Conservation (phyloP, 2,329 filamentous ascomycete species). For the Fusarium verrucosum region DNA sequence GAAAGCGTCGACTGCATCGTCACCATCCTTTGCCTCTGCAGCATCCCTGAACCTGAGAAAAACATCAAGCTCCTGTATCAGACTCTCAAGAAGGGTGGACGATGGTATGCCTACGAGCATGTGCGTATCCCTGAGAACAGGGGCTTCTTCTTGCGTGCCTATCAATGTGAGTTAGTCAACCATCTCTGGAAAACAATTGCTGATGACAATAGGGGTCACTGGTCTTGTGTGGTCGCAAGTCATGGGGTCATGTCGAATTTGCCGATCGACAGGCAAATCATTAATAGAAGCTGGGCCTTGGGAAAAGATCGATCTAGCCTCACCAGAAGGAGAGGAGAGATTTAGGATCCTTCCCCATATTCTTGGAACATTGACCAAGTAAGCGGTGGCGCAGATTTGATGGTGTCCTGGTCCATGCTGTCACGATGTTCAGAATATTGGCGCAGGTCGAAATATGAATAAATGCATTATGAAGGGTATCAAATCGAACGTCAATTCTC, state of each 20-base stretch:
- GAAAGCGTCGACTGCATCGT: conserved; percentile 68
- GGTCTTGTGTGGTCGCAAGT: conserved; percentile 63
- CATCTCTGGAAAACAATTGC: background rate
- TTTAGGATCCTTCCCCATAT: conserved; percentile 59
- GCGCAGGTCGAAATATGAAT: background rate
- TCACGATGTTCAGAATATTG: background rate
- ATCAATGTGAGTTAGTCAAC: conserved; percentile 59
- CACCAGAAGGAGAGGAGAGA: conserved; percentile 54
- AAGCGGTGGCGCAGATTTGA: conserved; percentile 2
- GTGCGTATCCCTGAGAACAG: conserved; percentile 54
- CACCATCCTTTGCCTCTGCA: conserved; percentile 69
- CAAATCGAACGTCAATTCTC: conserved; percentile 17
- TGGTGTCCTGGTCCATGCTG: background rate
- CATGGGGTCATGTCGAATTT: conserved; percentile 62
- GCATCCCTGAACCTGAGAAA: conserved; percentile 67
- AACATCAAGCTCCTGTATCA: conserved; percentile 65
- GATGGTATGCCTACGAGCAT: conserved; percentile 72
- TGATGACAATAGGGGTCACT: conserved; percentile 53
- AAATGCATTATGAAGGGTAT: conserved; percentile 40
- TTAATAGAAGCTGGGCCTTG: conserved; percentile 62
- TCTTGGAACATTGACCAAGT: conserved; percentile 64
- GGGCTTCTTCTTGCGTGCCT: conserved; percentile 54
- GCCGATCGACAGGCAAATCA: conserved; percentile 57
- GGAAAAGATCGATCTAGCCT: conserved; percentile 58
- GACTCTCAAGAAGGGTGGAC: conserved; percentile 67